phyloP scores from a whole-genome alignment of 2,329 filamentous ascomycete genomes.

The Penicillium rolfsii region DNA sequence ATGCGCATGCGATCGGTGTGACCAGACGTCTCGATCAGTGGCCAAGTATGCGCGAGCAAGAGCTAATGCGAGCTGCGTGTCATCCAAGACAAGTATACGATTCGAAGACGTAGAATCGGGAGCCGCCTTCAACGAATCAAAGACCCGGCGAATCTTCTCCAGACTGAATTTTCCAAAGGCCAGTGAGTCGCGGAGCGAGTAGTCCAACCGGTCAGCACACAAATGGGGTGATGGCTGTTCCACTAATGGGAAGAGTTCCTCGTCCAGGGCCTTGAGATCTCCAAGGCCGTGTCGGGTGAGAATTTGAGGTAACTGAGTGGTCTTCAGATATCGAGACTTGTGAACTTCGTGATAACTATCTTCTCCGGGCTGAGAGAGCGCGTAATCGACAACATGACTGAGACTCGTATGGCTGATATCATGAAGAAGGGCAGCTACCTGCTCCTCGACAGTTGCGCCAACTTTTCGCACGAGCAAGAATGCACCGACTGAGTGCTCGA shows the following conservation, averaged over 20 bases:
- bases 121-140: neutral
- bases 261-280: conserved; percentile 38
- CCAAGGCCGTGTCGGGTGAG: conserved; percentile 38
- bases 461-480: conserved; percentile 45
- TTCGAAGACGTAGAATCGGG: neutral
- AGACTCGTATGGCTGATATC: conserved; percentile 47
- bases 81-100: conserved; percentile 28
- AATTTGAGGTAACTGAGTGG: conserved; percentile 40
- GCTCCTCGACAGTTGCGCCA: conserved; percentile 41
- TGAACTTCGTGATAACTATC: conserved; percentile 48
- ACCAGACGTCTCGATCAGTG: conserved; percentile 45
- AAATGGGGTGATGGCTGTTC: conserved; percentile 45
- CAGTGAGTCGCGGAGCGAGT: conserved; percentile 43
- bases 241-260: conserved; percentile 45
- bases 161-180: conserved; percentile 32
- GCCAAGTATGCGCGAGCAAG: conserved; percentile 41
- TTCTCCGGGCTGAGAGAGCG: conserved; percentile 42
- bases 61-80: conserved; percentile 35
- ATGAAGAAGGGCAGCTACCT: conserved; percentile 46
- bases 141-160: neutral
- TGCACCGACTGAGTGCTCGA: conserved; percentile 48
- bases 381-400: conserved; percentile 48
- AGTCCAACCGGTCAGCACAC: conserved; percentile 48
- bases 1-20: conserved; percentile 41
- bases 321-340: conserved; percentile 42